These are phyloP conservation scores for Uncinocarpus reesii DNA, from an alignment of 2,329 filamentous ascomycete genomes.

Conservation along the genomic window DNA sequence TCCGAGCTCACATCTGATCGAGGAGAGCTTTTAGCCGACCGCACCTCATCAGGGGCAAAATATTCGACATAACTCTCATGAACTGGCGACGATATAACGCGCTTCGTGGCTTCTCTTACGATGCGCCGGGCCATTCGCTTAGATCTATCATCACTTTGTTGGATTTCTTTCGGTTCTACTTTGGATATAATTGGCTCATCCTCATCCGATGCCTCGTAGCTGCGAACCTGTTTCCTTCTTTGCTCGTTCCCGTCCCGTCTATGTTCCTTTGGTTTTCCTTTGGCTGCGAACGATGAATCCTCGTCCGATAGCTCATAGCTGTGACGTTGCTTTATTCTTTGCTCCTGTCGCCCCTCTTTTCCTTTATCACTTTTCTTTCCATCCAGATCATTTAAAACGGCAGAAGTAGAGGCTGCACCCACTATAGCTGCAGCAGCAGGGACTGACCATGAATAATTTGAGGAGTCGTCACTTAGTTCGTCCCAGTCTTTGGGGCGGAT, in stretches of 20 bases:
- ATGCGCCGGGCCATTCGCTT: constrained; percentile 15
- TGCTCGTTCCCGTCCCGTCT: constrained; percentile 21
- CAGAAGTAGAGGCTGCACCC: constrained; percentile 31
- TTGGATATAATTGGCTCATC: neutral
- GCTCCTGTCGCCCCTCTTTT: constrained; percentile 23
- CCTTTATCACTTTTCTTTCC: constrained; percentile 26
- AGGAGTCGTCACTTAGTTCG: neutral
- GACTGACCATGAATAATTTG: neutral
- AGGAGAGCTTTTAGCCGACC: constrained; percentile 29
- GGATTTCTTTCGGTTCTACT: neutral
- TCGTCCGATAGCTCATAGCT: neutral
- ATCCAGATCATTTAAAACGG: constrained; percentile 22
- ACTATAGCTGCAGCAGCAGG: constrained; percentile 40
- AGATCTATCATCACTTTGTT: neutral
- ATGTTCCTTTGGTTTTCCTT: constrained; percentile 30
- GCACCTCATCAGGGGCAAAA: constrained; percentile 34
- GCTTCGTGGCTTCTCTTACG: constrained; percentile 25
- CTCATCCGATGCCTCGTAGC: neutral
- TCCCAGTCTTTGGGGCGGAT: constrained; percentile 3
- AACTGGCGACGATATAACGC: constrained; percentile 25
- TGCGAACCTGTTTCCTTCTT: neutral
- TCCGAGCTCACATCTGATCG: constrained; percentile 16
- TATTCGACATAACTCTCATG: constrained; percentile 37
- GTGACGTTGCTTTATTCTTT: neutral
- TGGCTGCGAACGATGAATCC: neutral